These are phyloP conservation scores for Phytopythium oedochilum DNA, from an alignment of 352 stramenopile species.

Conservation along the genomic window DNA sequence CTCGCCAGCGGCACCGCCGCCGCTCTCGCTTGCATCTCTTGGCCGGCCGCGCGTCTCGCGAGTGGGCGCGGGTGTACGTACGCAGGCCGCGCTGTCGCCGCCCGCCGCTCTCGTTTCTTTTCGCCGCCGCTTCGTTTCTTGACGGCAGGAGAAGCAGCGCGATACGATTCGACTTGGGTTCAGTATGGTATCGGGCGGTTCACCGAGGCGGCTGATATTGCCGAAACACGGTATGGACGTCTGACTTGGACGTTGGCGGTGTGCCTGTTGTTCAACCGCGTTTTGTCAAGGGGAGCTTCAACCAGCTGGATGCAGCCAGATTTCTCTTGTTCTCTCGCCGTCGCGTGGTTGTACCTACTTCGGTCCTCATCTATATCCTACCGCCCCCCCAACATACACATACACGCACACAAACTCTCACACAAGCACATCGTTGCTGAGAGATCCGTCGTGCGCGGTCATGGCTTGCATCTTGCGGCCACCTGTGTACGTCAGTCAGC, in stretches of 20 bases:
- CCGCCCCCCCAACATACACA: too few relatives aligned
- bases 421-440: too few relatives aligned
- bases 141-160: not conserved
- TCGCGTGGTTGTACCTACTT: too few relatives aligned
- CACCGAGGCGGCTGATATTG: not conserved
- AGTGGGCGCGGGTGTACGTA: too few relatives aligned
- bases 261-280: too few relatives aligned
- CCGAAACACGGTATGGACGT: not conserved
- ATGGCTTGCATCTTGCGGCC: too few relatives aligned
- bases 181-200: not conserved
- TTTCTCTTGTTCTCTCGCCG: not conserved
- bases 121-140: conserved; percentile 2
- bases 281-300: not conserved
- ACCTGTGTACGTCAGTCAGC: too few relatives aligned
- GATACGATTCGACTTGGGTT: not conserved
- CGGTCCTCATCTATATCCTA: too few relatives aligned
- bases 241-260: too few relatives aligned
- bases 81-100: too few relatives aligned
- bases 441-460: too few relatives aligned
- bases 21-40: conserved; percentile 1
- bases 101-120: not conserved
- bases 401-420: too few relatives aligned
- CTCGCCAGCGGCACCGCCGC: conserved; percentile 12
- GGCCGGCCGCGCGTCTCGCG: not conserved
- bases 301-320: not conserved